Conservation (phyloP, 345 rosid species). For the Syzygium grande region DNA sequence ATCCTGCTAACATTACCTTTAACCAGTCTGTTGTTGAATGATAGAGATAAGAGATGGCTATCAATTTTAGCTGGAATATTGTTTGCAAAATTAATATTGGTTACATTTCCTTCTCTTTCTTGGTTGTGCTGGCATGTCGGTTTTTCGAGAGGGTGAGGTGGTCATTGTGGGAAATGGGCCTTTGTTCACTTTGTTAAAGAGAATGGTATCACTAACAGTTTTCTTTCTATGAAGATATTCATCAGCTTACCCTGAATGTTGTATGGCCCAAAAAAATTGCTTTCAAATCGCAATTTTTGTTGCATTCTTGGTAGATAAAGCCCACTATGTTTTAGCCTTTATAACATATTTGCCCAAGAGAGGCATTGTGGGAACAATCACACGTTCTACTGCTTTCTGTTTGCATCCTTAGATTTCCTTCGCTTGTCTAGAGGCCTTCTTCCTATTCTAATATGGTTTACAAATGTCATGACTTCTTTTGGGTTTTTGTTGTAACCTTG, state of each 20-base stretch:
- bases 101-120: neutral
- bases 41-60: neutral
- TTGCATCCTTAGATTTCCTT: neutral
- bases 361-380: neutral
- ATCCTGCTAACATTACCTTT: neutral
- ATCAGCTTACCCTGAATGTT: neutral
- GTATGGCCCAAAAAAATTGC: neutral
- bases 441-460: neutral
- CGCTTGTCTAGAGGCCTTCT: neutral
- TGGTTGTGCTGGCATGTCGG: neutral
- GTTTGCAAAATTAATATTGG: too few species aligned
- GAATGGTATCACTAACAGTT: neutral
- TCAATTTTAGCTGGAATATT: neutral
- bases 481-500: neutral
- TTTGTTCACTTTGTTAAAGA: neutral
- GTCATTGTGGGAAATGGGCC: neutral
- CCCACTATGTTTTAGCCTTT: neutral
- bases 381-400: neutral
- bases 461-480: neutral
- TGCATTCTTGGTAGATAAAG: neutral
- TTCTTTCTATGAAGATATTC: neutral
- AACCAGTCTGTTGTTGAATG: neutral
- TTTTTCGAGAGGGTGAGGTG: neutral
- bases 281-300: neutral
- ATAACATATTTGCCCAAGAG: neutral